Evolutionary conservation across 345 rosid species (phyloP), one percentile per base, ranked within the genome.

Genomic region (Syzygium aromaticum): DNA sequence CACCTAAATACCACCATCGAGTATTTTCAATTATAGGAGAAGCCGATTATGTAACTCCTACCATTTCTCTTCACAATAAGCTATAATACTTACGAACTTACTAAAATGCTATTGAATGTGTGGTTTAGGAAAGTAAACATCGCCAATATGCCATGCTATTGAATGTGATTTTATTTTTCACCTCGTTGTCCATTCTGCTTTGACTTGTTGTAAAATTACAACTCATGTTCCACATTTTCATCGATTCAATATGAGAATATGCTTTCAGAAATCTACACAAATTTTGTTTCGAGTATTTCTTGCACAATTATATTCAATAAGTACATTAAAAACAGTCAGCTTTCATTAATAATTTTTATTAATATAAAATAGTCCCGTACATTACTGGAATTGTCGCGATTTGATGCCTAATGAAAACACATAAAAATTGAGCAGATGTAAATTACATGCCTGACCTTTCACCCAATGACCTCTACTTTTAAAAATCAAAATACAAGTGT

Each of bases 361-460:
- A 0, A 6, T 61, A n/a, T n/a, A 61, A n/a, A 5, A 3, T n/a
- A 61, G n/a, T 61, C 33, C n/a, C 5, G 0, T 0, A 3, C 9
- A 61, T n/a, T 61, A n/a, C n/a, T 14, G 9, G 4, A 61, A 61
- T 6, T n/a, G 19, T 16, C 73, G 6, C 11, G n/a, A 7, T 3
- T 61, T 0, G 67, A 59, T 59, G 30, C 8, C 67, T 14, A 59
- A 59, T 14, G 27, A 59, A 59, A 59, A 2, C 67, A 2, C 67
- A 61, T 61, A 61, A 13, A 61, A 27, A 27, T 59, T 2, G 7
- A 59, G 27, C n/a, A 61, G 5, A 61, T n/a, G n/a, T 61, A 61
- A 52, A 52, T 52, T 52, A 52, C 54, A 14, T 52, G 54, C 54
- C 17, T 3, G 6, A 61, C 38, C 5, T 61, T n/a, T 61, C 5